These are phyloP conservation scores for Aspergillus mulundensis DNA, from an alignment of 495 filamentous ascomycete species.

Conservation along the genomic window DNA sequence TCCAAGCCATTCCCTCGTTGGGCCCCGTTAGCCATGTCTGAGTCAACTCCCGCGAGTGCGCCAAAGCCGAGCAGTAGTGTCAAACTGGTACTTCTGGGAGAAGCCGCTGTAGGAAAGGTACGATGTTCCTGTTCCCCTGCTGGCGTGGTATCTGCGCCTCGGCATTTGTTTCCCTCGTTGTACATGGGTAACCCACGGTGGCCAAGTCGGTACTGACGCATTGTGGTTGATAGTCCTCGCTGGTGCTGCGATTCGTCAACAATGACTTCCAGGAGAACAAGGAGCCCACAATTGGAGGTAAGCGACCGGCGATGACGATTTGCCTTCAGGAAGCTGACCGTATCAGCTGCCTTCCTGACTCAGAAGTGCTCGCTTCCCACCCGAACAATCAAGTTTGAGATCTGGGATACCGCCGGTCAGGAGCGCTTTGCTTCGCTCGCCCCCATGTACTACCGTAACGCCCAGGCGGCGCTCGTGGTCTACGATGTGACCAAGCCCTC, in stretches of 20 bases:
- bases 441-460: conserved; percentile 99
- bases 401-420: conserved; percentile 99
- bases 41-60: conserved; percentile 49
- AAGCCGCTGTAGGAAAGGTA: conserved; percentile 98
- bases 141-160: conserved; percentile 2
- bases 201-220: not conserved
- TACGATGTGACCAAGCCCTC: conserved; percentile 98
- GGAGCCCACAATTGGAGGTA: conserved; percentile 98
- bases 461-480: conserved; percentile 95
- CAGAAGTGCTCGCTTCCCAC: conserved; percentile 97
- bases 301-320: conserved; percentile 22
- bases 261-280: conserved; percentile 99
- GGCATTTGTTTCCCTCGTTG: conserved; percentile 14
- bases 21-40: conserved; percentile 35
- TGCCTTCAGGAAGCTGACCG: conserved; percentile 23
- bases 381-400: conserved; percentile 98
- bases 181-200: conserved; percentile 19
- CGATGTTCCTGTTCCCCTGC: conserved; percentile 13
- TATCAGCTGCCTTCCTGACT: conserved; percentile 88
- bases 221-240: conserved; percentile 67
- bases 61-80: conserved; percentile 98
- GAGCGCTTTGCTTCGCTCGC: conserved; percentile 96
- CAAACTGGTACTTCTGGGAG: conserved; percentile 94
- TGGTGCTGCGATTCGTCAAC: conserved; percentile 97
- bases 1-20: conserved; percentile 17